Percentiles rank a stretch among this genome's conserved stretches.
Conservation (phyloP, 164 flowering plant genomes). For the Vitis vinifera region DNA sequence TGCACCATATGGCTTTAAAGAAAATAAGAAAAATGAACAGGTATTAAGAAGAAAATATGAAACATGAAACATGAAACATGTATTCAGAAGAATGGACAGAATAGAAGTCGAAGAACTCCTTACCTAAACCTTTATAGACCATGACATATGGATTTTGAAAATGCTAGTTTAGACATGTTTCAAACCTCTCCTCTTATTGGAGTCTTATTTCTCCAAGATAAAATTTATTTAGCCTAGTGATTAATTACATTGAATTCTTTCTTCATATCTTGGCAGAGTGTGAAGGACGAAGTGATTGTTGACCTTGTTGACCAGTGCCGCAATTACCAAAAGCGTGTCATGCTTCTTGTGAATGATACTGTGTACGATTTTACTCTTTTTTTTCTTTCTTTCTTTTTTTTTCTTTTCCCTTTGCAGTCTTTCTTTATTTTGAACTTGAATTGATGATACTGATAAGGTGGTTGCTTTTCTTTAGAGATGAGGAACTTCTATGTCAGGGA, state of each 20-base stretch:
- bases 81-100: no score
- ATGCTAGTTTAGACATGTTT: no score
- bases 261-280: constrained; percentile 47
- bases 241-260: constrained; percentile 4
- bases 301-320: constrained; percentile 95
- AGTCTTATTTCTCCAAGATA: no score
- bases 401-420: neutral
- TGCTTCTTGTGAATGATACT: constrained; percentile 76
- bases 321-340: constrained; percentile 84
- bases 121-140: no score
- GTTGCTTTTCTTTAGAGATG: constrained; percentile 56
- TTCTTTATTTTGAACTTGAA: no score
- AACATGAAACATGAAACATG: no score
- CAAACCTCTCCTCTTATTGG: no score
- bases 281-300: constrained; percentile 81
- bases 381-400: neutral
- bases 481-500: constrained; percentile 82
- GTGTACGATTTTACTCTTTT: constrained; percentile 42
- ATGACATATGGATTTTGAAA: no score
- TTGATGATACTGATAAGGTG: neutral
- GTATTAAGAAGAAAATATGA: no score
- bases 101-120: no score
- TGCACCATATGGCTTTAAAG: neutral
- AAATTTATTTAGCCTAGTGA: neutral
- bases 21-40: no score